Base-by-base conservation (phyloP, 2,329 filamentous ascomycete species). In the Penicillium palitans region DNA sequence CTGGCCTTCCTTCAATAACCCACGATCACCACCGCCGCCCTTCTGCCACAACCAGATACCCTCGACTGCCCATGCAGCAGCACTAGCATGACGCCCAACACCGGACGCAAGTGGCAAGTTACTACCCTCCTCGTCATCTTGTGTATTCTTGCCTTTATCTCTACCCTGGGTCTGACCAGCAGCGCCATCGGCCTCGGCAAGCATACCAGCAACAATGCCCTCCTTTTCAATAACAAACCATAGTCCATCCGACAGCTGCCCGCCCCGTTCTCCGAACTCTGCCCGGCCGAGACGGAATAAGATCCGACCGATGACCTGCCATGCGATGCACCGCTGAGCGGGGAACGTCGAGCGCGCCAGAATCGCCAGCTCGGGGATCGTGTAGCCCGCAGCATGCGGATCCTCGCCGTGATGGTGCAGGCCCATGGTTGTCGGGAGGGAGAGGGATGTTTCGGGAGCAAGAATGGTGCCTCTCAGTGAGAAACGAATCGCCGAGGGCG, bases 401-500 rank as follows among this genome's bases (percentile, higher is more conserved):
- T 93, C 93, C 58, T 93, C 87, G 62, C 90, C 92, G 73, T 99
- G 95, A 74, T 99, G 93, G 74, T 99, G 95, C 15, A 99, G 82
- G 0, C 95, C 95, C 59, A 88, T 85, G 13, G 86, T 87, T 1
- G 86, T 85, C 6, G 93, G 90, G 27, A 98, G 87, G 2, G 84
- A 80, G 55, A 92, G 83, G 27, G 91, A 87, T 35, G 86, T 83
- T 49, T 86, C 83, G 0, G 95, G 95, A 0, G 93, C 86, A 13
- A 99, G 82, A 3, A 99, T 82, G 0, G 83, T 83, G 61, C 93
- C 95, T 51, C 83, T 84, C 73, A 99, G 96, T 72, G 93, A 89
- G 80, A 98, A 99, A 57, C 95, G 90, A 51, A 99, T 83, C 35
- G 90, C 85, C 1, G 89, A 87, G 1, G 93, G 74, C 6, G 74